Evolutionary conservation across 495 filamentous ascomycete genomes (phyloP).

Genomic region (Trichoderma reesei): DNA sequence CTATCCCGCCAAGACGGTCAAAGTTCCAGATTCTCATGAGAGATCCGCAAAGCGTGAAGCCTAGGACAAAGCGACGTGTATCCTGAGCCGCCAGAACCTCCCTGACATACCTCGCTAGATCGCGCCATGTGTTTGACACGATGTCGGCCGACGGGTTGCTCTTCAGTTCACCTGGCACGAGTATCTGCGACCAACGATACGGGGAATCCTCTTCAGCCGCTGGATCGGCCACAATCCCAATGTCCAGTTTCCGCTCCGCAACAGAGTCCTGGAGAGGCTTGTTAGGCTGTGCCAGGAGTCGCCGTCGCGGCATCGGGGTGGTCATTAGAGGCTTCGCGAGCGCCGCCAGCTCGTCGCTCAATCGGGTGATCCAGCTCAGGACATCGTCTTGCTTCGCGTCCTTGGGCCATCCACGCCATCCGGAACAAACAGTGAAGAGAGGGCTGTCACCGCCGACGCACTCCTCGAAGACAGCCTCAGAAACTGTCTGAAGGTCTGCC

Average conservation of each 20-base stretch:
- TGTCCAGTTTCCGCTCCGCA: slow-evolving; percentile 31
- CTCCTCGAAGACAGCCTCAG: slow-evolving; percentile 28
- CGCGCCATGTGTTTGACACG: slow-evolving; percentile 26
- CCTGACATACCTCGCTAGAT: slow-evolving; percentile 33
- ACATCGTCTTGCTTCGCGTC: slow-evolving; percentile 24
- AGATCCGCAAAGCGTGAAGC: slow-evolving; percentile 34
- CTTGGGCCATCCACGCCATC: slow-evolving; percentile 25
- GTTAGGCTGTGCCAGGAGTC: slow-evolving; percentile 24
- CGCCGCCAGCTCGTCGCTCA: slow-evolving; percentile 24
- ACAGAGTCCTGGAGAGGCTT: slow-evolving; percentile 28
- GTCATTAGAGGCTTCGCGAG: slow-evolving; percentile 20
- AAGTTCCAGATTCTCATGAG: slow-evolving; percentile 34
- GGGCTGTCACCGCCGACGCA: slow-evolving; percentile 26
- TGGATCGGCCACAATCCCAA: slow-evolving; percentile 32
- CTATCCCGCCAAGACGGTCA: slow-evolving; percentile 37
- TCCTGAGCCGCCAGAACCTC: slow-evolving; percentile 38
- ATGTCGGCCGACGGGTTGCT: slow-evolving; percentile 34
- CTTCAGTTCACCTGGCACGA: slow-evolving; percentile 38
- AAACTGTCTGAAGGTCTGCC: slow-evolving; percentile 22
- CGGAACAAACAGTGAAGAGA: slow-evolving; percentile 16
- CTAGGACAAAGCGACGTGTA: slow-evolving; percentile 36
- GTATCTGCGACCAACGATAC: slow-evolving; percentile 36
- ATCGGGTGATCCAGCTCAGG: slow-evolving; percentile 26
- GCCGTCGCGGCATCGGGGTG: slow-evolving; percentile 21
- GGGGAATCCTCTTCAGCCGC: slow-evolving; percentile 20